Percentiles rank a stretch among this genome's conserved stretches.
phyloP scores from a whole-genome alignment of 371 early-diverging fungal species.

The Mucor ambiguus region DNA sequence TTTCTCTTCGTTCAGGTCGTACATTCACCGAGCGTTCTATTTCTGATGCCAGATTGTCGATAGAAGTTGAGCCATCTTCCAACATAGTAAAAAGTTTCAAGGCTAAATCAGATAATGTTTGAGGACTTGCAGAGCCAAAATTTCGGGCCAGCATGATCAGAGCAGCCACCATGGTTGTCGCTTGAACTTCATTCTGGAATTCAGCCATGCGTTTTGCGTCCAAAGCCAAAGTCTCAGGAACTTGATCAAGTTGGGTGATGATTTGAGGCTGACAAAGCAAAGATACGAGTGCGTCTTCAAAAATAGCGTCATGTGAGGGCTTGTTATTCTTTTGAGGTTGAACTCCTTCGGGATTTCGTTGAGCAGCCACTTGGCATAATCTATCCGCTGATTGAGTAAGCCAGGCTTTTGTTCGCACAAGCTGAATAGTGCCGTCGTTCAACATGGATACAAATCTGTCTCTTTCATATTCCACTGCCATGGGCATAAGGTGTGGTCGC shows the following conservation, averaged over 20 bases:
- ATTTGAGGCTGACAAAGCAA: slow-evolving; percentile 47
- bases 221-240: slow-evolving; percentile 74
- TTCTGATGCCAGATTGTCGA: slow-evolving; percentile 55
- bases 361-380: slow-evolving; percentile 41
- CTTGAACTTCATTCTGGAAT: slow-evolving; percentile 71
- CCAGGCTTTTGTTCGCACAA: slow-evolving; percentile 64
- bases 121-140: slow-evolving; percentile 38
- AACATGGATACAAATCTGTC: slow-evolving; percentile 62
- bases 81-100: slow-evolving; percentile 58
- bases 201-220: slow-evolving; percentile 63
- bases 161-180: slow-evolving; percentile 66
- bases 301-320: slow-evolving; percentile 38
- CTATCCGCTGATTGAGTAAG: slow-evolving; percentile 38
- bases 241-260: slow-evolving; percentile 7
- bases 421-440: slow-evolving; percentile 35
- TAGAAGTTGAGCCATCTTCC: slow-evolving; percentile 46
- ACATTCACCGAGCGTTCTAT: slow-evolving; percentile 34
- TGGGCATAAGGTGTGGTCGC: slow-evolving; percentile 63
- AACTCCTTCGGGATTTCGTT: slow-evolving; percentile 69
- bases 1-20: slow-evolving; percentile 40
- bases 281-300: slow-evolving; percentile 66
- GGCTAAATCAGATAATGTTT: slow-evolving; percentile 37
- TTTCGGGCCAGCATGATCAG: slow-evolving; percentile 73
- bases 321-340: slow-evolving; percentile 43
- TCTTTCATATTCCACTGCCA: slow-evolving; percentile 75